phyloP scores from a whole-genome alignment of 73 alveolate genomes.

The Symbiodinium pilosum region DNA sequence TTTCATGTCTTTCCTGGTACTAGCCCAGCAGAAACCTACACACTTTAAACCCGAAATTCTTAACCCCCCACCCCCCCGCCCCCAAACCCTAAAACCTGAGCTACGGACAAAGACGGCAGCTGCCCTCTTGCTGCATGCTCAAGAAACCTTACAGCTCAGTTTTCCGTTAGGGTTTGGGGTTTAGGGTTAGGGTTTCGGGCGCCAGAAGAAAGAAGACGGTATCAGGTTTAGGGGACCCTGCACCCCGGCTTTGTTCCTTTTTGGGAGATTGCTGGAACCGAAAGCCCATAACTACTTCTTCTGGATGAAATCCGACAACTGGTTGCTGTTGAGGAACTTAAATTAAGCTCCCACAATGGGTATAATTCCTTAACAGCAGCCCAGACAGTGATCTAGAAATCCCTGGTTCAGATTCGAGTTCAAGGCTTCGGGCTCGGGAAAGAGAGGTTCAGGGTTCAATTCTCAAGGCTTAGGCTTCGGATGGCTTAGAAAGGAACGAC shows the following conservation, averaged over 20 bases:
- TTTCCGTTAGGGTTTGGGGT: not conserved
- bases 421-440: not conserved
- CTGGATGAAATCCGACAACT: no score
- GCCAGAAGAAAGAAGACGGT: no score
- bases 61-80: no score
- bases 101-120: constrained; percentile 51
- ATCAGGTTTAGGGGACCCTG: not conserved
- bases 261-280: no score
- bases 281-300: no score
- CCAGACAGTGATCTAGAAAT: no score
- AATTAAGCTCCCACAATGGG: no score
- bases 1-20: no score
- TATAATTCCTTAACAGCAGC: not conserved
- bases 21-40: no score
- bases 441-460: not conserved
- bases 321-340: not conserved
- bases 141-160: no score
- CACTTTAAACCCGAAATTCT: no score
- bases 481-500: not conserved
- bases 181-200: not conserved
- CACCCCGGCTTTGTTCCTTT: no score
- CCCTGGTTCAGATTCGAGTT: not conserved
- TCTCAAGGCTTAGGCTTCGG: not conserved
- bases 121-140: constrained; percentile 91
- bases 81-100: not conserved